Conservation (phyloP, 306 rosid genomes). For the Chamaecrista fasciculata region DNA sequence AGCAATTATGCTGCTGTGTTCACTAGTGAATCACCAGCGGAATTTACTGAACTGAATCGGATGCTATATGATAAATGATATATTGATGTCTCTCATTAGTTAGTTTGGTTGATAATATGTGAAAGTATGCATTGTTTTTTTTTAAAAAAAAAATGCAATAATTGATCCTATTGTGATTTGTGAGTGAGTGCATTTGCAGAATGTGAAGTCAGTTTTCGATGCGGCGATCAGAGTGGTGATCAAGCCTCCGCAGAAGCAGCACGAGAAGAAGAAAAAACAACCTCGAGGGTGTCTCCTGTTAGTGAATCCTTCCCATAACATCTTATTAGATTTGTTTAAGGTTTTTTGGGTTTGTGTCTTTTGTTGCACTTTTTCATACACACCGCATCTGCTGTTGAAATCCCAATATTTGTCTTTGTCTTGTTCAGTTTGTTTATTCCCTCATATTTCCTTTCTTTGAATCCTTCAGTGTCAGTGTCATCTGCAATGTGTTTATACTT, state of each 20-base stretch:
- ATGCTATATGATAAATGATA: background rate
- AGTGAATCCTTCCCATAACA: constrained; percentile 35
- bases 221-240: constrained; percentile 89
- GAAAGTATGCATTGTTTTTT: too few species aligned
- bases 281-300: constrained; percentile 74
- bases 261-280: constrained; percentile 72
- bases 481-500: too few species aligned
- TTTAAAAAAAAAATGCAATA: background rate
- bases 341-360: background rate
- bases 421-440: background rate
- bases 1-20: background rate
- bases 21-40: background rate
- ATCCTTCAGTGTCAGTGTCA: too few species aligned
- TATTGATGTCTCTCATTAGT: constrained; percentile 15
- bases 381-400: background rate
- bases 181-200: constrained; percentile 57
- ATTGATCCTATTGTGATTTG: constrained; percentile 2
- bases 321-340: constrained; percentile 10
- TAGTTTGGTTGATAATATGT: too few species aligned
- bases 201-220: constrained; percentile 86
- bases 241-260: constrained; percentile 85
- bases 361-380: constrained; percentile 9
- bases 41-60: background rate
- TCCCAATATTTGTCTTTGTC: background rate
- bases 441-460: background rate